Evolutionary conservation across 495 filamentous ascomycete species (phyloP), one percentile per base, ranked within the genome.

Genomic region (Poronia punctata): DNA sequence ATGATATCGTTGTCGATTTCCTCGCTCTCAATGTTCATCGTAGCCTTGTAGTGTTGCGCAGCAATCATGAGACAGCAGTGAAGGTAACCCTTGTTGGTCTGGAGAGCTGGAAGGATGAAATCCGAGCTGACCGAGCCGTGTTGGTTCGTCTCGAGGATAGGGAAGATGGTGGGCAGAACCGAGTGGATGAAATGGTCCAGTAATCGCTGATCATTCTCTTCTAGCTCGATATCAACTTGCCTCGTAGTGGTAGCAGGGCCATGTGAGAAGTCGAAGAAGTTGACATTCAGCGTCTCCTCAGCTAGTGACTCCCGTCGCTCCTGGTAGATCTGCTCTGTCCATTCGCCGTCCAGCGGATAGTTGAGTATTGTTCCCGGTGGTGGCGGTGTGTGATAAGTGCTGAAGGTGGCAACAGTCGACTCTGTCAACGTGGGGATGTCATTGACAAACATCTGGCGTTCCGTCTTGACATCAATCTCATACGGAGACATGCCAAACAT

Each of bases 31-130:
- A 80, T 65, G 37, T 77, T 66, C 45, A 68, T 65, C 0, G 82
- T 84, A 0, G 86, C 80, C 69, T 96, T 97, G 52, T 83, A 79
- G 62, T 98, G 92, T 52, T 93, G 84, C n/a, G 90, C 90, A 10
- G 92, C 75, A 46, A 95, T 89, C 70, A 88, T 95, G 41, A 98
- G 69, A 64, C 92, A 97, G 65, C 89, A 96, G 66, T 95, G 89
- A 12, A 95, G 71, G 62, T 96, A 98, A 45, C 76, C 84, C 57
- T 86, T 88, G 75, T 97, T 98, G 37, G 74, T 84, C 54, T 88
- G 83, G 17, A 98, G 68, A 14, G 90, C 80, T 2, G 80, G 84
- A 2, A 98, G 72, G 52, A 98, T 81, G 23, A 93, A 77, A 46
- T 87, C 79, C 0, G 84, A 78, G 38, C 84, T 76, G 19, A 82